Percentiles rank a stretch among this genome's conserved stretches.
Conservation (phyloP, 1,284 basidiomycete genomes). For the Melampsora americana region DNA sequence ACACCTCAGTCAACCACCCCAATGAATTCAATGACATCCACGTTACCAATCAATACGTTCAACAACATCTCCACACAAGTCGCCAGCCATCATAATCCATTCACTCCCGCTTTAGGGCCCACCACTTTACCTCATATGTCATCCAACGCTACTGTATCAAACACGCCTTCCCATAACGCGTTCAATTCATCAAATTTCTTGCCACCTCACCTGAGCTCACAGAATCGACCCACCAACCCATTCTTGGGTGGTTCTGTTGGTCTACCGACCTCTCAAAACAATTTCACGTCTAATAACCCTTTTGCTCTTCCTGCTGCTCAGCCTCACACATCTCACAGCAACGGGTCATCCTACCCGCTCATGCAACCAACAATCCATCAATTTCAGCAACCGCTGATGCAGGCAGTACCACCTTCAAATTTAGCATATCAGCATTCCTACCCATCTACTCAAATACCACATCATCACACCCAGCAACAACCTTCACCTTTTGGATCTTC, state of each 20-base stretch:
- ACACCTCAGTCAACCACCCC: background rate
- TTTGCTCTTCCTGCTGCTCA: background rate
- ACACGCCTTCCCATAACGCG: background rate
- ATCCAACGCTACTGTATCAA: background rate
- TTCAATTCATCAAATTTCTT: background rate
- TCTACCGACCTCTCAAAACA: background rate
- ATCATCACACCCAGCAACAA: constrained; percentile 1
- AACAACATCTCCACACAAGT: background rate
- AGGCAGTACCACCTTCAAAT: background rate
- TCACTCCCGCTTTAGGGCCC: background rate
- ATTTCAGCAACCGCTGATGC: background rate
- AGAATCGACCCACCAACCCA: background rate
- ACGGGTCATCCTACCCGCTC: background rate
- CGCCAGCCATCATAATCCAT: background rate
- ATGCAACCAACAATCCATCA: background rate
- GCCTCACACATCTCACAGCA: background rate
- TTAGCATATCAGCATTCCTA: background rate
- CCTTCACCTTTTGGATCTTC: constrained; percentile 5
- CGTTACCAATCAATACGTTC: background rate
- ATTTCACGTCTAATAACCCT: background rate
- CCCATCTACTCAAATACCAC: background rate
- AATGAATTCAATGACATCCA: background rate
- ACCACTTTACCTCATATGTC: background rate
- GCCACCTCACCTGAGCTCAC: background rate
- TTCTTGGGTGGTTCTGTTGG: background rate